A percentile compares a stretch with the other conserved stretches of the same genome.
These are phyloP conservation scores for Lodderomyces pseudojiufengensis DNA, from an alignment of 1,139 yeast genomes.

Conservation along the genomic window DNA sequence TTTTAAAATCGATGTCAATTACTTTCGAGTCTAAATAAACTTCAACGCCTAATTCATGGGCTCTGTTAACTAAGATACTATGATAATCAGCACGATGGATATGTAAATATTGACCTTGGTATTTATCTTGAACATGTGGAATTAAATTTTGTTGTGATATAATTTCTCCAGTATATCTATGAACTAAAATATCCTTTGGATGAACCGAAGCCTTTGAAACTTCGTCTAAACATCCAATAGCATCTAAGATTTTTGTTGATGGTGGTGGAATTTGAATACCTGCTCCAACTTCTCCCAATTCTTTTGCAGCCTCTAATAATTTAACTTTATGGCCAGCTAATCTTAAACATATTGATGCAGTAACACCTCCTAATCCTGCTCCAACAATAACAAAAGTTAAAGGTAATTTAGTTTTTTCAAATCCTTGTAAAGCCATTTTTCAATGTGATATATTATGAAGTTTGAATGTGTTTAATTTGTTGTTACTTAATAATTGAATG, in stretches of 20 bases:
- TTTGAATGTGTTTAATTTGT: too few relatives aligned
- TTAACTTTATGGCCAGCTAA: constrained; percentile 31
- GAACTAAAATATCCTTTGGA: constrained; percentile 22
- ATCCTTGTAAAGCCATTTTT: not conserved
- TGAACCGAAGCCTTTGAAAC: constrained; percentile 19
- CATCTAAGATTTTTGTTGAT: constrained; percentile 21
- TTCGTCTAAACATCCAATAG: constrained; percentile 22
- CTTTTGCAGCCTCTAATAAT: constrained; percentile 28
- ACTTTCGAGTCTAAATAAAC: constrained; percentile 21
- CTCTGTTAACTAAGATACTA: constrained; percentile 20
- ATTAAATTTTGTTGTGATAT: constrained; percentile 21
- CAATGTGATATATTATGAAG: too few relatives aligned
- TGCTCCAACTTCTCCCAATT: constrained; percentile 40
- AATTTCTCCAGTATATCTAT: constrained; percentile 24
- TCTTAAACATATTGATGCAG: constrained; percentile 31
- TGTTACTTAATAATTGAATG: too few relatives aligned
- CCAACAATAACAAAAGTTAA: constrained; percentile 17
- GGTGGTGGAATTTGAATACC: constrained; percentile 38
- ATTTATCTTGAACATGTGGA: constrained; percentile 19
- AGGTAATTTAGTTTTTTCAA: constrained; percentile 7
- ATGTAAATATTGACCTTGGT: constrained; percentile 22
- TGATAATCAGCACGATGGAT: constrained; percentile 31
- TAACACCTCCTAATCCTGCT: constrained; percentile 38
- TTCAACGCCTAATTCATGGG: constrained; percentile 22
- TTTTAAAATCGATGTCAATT: constrained; percentile 19